Evolutionary conservation across 805 yeast genomes (phyloP).

Genomic region (Kuraishia borneana): DNA sequence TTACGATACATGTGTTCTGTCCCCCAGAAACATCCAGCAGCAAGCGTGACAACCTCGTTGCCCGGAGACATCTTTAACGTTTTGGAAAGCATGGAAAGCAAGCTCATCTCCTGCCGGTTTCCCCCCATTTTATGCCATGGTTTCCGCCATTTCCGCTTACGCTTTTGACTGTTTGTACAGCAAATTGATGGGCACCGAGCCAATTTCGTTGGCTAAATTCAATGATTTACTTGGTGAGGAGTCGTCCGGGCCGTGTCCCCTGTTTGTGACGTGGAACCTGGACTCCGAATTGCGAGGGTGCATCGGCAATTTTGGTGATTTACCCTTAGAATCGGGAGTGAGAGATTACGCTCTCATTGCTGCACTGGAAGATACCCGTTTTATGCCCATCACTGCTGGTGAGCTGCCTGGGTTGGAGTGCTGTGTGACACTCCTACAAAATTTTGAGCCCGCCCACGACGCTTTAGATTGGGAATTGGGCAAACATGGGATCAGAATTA

Average conservation of each 20-base stretch:
- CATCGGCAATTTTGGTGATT: constrained; percentile 73
- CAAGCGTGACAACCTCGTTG: constrained; percentile 42
- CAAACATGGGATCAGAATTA: constrained; percentile 63
- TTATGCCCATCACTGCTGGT: constrained; percentile 41
- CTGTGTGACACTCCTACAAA: constrained; percentile 53
- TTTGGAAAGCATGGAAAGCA: background rate
- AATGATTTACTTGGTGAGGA: constrained; percentile 2
- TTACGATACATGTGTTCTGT: constrained; percentile 73
- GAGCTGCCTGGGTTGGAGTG: constrained; percentile 49
- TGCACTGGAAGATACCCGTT: constrained; percentile 73
- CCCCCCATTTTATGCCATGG: too few relatives aligned
- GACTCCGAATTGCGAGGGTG: constrained; percentile 62
- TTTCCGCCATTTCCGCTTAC: too few relatives aligned
- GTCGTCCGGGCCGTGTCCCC: constrained; percentile 27
- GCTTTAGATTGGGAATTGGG: constrained; percentile 76
- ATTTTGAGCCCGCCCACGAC: constrained; percentile 41
- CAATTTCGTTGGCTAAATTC: constrained; percentile 2
- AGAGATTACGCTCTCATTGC: constrained; percentile 50
- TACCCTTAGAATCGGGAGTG: constrained; percentile 47
- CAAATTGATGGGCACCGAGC: constrained; percentile 13
- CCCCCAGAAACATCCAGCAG: constrained; percentile 79
- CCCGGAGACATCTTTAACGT: constrained; percentile 8
- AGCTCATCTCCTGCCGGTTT: too few relatives aligned
- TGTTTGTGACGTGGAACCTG: constrained; percentile 85
- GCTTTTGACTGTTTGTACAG: constrained; percentile 26